Conservation (phyloP, 2,329 filamentous ascomycete genomes). For the Gliomastix tumulicola region DNA sequence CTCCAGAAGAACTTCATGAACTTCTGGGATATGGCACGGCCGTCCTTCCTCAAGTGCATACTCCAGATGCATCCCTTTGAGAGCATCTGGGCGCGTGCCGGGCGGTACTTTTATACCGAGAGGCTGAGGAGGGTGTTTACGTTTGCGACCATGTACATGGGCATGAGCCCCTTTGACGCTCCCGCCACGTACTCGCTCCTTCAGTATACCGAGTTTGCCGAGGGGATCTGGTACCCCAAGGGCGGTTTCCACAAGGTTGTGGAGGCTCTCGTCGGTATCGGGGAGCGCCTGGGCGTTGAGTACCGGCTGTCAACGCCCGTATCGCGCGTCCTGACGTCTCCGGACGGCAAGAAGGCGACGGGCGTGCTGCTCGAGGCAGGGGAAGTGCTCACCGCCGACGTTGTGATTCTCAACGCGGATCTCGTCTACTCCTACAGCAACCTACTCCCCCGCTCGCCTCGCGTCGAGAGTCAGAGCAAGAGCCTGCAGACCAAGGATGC, state of each 20-base stretch:
- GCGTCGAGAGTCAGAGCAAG: constrained; percentile 27
- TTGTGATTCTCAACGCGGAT: constrained; percentile 67
- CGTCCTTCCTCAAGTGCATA: constrained; percentile 51
- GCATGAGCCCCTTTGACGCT: constrained; percentile 71
- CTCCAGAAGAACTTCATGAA: constrained; percentile 61
- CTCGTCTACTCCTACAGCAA: constrained; percentile 69
- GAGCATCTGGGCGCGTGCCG: constrained; percentile 59
- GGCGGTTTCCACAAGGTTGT: constrained; percentile 65
- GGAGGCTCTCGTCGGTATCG: constrained; percentile 56
- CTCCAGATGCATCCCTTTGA: constrained; percentile 63
- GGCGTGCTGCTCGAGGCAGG: constrained; percentile 55
- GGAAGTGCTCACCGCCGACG: constrained; percentile 52
- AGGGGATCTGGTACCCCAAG: constrained; percentile 70
- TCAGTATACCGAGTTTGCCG: constrained; percentile 68
- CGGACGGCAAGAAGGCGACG: constrained; percentile 42
- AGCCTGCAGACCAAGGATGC: constrained; percentile 41
- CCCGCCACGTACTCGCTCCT: constrained; percentile 67
- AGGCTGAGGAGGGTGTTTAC: constrained; percentile 65
- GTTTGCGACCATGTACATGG: constrained; percentile 78
- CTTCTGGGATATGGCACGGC: constrained; percentile 48
- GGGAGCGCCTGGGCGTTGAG: constrained; percentile 52
- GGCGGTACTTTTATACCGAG: constrained; percentile 64
- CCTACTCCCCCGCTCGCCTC: constrained; percentile 46
- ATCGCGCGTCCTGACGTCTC: constrained; percentile 41
- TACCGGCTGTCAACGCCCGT: constrained; percentile 56